Evolutionary conservation across 1,139 yeast genomes (phyloP), one percentile per base, ranked within the genome.

Genomic region (Candida buenavistaensis): DNA sequence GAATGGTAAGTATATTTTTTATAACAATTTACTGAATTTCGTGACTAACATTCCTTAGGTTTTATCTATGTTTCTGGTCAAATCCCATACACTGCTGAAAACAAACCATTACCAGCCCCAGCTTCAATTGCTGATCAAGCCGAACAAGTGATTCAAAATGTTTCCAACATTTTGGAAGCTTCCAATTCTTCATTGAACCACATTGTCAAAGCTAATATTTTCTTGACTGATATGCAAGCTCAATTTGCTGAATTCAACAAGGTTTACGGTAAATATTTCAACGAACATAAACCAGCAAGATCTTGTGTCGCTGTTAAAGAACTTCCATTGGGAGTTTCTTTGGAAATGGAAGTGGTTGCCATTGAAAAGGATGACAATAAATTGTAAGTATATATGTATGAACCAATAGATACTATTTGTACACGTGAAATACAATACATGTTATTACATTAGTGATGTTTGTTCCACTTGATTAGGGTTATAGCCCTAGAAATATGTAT

Each of bases 1-100:
- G 45, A 82, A 83, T 57, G 89, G 84, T 71, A 65, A 35, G 78
- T 69, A 51, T 45, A 14, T 12, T n/a, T n/a, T n/a, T n/a, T n/a
- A n/a, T n/a, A n/a, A n/a, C n/a, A n/a, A n/a, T n/a, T n/a, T 14
- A 13, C 7, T 12, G 24, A 22, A n/a, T 13, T 6, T 24, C 15
- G 9, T 23, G 23, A 31, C 35, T 30, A 33, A 33, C 38, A 22
- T 7, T 9, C 21, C n/a, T 15, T 26, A 75, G 83, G 89, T 39
- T 80, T 88, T 61, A 65, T 92, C 58, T 92, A 85, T 61, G 90
- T 92, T 41, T 88, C 97, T 30, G 98, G 98, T 37, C 98, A 92
- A 68, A 82, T 92, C 44, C 97, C 97, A 41, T 79, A 80, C 70
- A 87, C 94, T 32, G 75, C 92, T 30, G 92, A 83, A 11, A 84